These are phyloP conservation scores for Wickerhamiella shivajii DNA, from an alignment of 805 yeast species.

Conservation along the genomic window DNA sequence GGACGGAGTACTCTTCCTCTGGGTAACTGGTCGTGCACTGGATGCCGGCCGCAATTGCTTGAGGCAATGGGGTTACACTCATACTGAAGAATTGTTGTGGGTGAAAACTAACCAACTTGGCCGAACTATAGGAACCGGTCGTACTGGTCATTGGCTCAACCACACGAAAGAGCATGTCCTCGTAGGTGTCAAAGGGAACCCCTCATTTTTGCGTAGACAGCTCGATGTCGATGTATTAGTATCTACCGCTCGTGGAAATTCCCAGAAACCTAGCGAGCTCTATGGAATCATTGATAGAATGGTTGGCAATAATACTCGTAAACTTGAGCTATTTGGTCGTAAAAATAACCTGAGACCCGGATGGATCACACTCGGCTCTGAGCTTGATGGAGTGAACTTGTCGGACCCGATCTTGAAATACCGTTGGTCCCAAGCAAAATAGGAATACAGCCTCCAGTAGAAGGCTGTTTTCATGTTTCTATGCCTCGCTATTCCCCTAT, in stretches of 20 bases:
- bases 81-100: constrained; percentile 77
- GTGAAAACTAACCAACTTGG: constrained; percentile 76
- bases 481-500: no score
- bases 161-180: constrained; percentile 86
- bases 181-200: constrained; percentile 73
- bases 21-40: constrained; percentile 94
- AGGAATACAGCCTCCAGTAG: no score
- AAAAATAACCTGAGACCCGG: constrained; percentile 77
- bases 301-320: constrained; percentile 63
- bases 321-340: constrained; percentile 80
- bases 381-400: constrained; percentile 11
- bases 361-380: constrained; percentile 44
- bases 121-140: constrained; percentile 82
- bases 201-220: constrained; percentile 50
- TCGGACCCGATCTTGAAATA: constrained; percentile 11
- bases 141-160: constrained; percentile 95
- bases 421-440: constrained; percentile 5
- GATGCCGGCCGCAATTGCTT: constrained; percentile 74
- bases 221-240: constrained; percentile 68
- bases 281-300: constrained; percentile 75
- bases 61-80: constrained; percentile 66
- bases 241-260: constrained; percentile 73
- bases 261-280: constrained; percentile 82
- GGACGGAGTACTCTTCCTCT: constrained; percentile 69
- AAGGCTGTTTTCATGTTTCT: no score